phyloP scores from a whole-genome alignment of 768 basidiomycete genomes.

The Postia placenta region DNA sequence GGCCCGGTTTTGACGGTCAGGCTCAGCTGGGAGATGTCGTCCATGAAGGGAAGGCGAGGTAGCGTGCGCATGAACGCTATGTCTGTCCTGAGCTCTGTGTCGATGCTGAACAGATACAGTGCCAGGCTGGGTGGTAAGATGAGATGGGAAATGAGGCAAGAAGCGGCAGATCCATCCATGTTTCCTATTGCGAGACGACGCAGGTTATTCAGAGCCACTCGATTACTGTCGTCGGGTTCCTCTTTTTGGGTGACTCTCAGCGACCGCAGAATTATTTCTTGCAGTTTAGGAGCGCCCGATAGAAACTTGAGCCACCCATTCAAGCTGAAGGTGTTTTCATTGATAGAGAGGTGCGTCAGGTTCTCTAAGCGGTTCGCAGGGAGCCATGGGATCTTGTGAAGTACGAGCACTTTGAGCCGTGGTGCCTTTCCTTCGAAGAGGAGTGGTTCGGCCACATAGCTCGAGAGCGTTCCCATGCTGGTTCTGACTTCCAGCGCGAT shows the following conservation, averaged over 20 bases:
- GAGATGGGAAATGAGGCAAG: background rate
- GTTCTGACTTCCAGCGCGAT: background rate
- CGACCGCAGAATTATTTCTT: background rate
- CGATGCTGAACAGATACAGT: background rate
- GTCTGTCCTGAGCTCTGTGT: background rate
- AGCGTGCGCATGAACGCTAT: background rate
- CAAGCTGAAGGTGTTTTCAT: background rate
- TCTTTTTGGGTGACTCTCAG: background rate
- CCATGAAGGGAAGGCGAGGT: background rate
- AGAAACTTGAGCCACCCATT: background rate
- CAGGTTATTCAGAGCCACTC: background rate
- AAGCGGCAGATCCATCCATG: background rate
- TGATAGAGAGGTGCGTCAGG: background rate
- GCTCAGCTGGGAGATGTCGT: background rate
- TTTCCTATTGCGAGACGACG: background rate
- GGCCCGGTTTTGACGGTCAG: background rate
- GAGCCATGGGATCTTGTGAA: background rate
- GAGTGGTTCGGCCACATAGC: background rate
- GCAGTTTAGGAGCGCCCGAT: background rate
- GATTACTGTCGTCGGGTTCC: background rate
- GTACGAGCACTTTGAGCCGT: background rate
- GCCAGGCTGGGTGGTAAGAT: background rate
- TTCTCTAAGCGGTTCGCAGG: background rate
- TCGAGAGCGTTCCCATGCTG: background rate
- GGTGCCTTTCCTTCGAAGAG: background rate